Percentiles rank a stretch among this genome's conserved stretches.
Conservation (phyloP, 2,329 filamentous ascomycete genomes). For the Colletotrichum sp. region DNA sequence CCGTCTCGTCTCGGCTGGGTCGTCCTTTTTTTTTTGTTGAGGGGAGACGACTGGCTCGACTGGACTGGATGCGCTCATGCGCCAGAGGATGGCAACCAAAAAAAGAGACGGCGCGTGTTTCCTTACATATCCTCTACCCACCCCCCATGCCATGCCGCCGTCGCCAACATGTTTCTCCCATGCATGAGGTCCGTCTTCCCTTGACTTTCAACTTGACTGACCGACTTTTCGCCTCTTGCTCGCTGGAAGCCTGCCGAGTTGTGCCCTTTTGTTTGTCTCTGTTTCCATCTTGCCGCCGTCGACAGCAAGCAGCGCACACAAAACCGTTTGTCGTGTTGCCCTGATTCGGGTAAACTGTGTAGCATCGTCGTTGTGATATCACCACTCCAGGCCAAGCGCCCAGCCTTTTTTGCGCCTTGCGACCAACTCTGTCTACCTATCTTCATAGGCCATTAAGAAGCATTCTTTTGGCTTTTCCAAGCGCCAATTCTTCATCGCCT, state of each 20-base stretch:
- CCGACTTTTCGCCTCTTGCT: conserved; percentile 9
- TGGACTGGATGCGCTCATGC: neutral
- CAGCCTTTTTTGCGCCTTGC: neutral
- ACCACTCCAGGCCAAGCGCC: neutral
- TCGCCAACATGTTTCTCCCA: conserved; percentile 9
- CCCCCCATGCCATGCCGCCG: neutral
- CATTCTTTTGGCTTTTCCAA: neutral
- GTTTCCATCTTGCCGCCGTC: neutral
- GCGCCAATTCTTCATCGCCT: neutral
- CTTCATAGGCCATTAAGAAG: neutral
- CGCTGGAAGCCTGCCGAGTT: neutral
- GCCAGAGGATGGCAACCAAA: neutral
- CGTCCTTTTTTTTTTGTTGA: conserved; percentile 4
- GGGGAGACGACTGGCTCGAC: neutral
- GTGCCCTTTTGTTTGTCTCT: neutral
- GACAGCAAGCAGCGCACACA: neutral
- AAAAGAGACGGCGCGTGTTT: neutral
- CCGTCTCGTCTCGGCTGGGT: neutral
- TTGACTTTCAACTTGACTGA: neutral
- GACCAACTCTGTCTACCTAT: neutral
- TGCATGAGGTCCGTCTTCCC: conserved; percentile 7
- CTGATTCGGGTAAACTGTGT: neutral
- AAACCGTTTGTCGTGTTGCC: neutral
- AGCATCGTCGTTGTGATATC: conserved; percentile 11
- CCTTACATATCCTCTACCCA: neutral